Conservation (phyloP, 1,284 basidiomycete genomes). For the Crucibulum parvulum region DNA sequence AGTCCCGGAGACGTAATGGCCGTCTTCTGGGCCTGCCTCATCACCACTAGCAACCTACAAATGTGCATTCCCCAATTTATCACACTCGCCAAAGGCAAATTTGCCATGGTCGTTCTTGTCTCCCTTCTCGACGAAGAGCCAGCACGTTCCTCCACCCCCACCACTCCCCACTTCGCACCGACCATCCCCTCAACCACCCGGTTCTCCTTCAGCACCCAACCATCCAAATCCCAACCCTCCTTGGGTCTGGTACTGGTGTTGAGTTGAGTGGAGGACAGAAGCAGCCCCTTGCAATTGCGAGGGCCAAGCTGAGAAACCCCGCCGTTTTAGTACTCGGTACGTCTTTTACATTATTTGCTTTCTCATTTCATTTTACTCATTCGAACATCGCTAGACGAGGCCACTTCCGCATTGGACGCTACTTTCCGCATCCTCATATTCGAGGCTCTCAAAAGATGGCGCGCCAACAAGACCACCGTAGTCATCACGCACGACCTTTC, state of each 20-base stretch:
- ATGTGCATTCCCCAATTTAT: conserved; percentile 86
- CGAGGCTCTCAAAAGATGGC: conserved; percentile 87
- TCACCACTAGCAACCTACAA: conserved; percentile 88
- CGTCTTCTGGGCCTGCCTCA: conserved; percentile 96
- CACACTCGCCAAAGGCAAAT: conserved; percentile 85
- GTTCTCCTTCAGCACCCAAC: conserved; percentile 25
- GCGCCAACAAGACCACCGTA: conserved; percentile 88
- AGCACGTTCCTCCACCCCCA: conserved; percentile 13
- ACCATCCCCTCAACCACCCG: conserved; percentile 12
- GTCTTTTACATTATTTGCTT: conserved; percentile 37
- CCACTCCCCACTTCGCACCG: conserved; percentile 12
- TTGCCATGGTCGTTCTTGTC: conserved; percentile 78
- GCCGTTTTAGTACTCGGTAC: conserved; percentile 90
- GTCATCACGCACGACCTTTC: conserved; percentile 97
- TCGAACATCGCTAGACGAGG: conserved; percentile 77
- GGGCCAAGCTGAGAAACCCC: conserved; percentile 88
- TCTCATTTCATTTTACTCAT: conserved; percentile 2
- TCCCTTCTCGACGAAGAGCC: conserved; percentile 55
- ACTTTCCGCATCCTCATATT: conserved; percentile 73
- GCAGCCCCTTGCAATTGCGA: conserved; percentile 90
- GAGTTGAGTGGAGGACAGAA: conserved; percentile 56
- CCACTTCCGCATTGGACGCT: conserved; percentile 93
- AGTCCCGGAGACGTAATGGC: conserved; percentile 86
- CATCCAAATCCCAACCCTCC: conserved; percentile 15
- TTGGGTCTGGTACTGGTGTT: no score